Base-by-base conservation (phyloP, 768 basidiomycete genomes). In the Postia placenta region DNA sequence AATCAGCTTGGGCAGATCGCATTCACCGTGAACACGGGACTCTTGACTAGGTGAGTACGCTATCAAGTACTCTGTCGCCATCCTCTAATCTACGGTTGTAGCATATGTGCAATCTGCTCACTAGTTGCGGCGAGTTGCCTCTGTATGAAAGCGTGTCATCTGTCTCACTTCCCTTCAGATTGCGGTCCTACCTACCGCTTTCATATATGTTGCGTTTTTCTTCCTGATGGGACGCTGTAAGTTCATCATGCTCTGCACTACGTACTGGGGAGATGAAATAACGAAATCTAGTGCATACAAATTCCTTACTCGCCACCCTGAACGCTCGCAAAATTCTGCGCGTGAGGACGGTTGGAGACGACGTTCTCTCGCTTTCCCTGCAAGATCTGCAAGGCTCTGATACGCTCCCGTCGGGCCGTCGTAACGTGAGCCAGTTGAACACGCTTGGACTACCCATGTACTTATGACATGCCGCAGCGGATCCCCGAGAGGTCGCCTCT, bases 201-300 rank as follows among this genome's bases (percentile, higher is more conserved):
- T 80, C 49, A 74, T 79, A 42, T 80, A 80, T 58, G 78, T 78
- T 27, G 72, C 74, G 38, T 80, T 80, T 62, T 80, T 76, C 63
- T 78, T 80, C 65, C 70, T 71, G 47, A 64, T 79, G 25, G 76
- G 78, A 53, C 71, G 76, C 54, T 58, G 77, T 76, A 56, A 51
- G 71, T 56, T 17, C 37, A 14, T n/a, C 24, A 17, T 35, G n/a
- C 1, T 17, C n/a, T 9, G 44, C 14, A 33, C n/a, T n/a, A n/a
- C 23, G 12, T 23, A 5, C 45, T 46, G 12, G 24, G 35, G 5
- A 27, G 35, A 23, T 15, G 11, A 47, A 14, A n/a, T 20, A 7
- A 7, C 30, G 15, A 33, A 7, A 6, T 24, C 47, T 33, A 79
- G 78, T 79, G 15, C 78, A 80, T 56, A 73, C 73, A 42, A 80